Percentiles rank a stretch among this genome's conserved stretches.
phyloP scores from a whole-genome alignment of 169 alveolate genomes.

The Eimeria maxima region DNA sequence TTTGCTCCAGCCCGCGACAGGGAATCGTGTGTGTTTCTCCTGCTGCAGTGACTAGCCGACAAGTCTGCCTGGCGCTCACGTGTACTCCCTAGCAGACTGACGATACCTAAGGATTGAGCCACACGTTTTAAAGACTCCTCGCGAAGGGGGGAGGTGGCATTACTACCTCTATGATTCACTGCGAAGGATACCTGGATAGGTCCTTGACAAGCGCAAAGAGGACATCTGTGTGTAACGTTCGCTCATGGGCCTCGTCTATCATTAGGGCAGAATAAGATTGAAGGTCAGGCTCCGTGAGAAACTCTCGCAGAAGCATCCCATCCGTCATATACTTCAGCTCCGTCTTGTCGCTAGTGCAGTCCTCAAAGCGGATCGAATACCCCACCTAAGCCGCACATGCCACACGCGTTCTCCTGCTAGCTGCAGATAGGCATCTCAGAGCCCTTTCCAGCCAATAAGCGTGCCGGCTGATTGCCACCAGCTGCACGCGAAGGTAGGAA shows the following conservation, averaged over 20 bases:
- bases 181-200: constrained; percentile 87
- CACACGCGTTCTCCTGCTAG: not conserved
- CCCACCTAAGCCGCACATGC: constrained; percentile 83
- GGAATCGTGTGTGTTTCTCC: not conserved
- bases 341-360: constrained; percentile 97
- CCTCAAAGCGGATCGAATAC: constrained; percentile 98
- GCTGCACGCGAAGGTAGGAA: not conserved
- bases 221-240: constrained; percentile 99
- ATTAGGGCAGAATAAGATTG: constrained; percentile 96
- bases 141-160: not conserved
- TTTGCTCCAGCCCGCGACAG: not conserved
- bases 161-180: not conserved
- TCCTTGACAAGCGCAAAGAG: constrained; percentile 98
- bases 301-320: constrained; percentile 99
- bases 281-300: constrained; percentile 97
- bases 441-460: not conserved
- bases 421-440: not conserved
- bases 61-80: not conserved
- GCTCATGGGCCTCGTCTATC: constrained; percentile 99
- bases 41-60: not conserved
- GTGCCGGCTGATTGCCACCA: not conserved
- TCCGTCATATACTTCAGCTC: constrained; percentile 99
- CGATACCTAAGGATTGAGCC: not conserved
- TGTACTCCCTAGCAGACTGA: not conserved
- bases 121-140: not conserved